phyloP scores from a whole-genome alignment of 2,329 filamentous ascomycete genomes.

The Trichoderma semiorbis region DNA sequence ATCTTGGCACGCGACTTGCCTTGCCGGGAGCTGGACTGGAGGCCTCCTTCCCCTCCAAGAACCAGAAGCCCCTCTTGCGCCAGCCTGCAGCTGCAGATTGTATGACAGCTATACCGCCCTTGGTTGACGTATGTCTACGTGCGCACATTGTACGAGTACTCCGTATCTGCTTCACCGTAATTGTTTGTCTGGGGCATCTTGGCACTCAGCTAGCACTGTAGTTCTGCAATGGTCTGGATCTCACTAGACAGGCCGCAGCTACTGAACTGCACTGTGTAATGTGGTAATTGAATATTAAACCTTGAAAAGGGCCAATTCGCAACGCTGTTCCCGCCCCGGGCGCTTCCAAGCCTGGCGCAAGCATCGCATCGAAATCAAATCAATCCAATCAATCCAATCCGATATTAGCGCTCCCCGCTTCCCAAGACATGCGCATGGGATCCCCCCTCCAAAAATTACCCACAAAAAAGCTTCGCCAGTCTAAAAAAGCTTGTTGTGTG shows the following conservation, averaged over 20 bases:
- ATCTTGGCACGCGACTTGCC: neutral
- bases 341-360: too few relatives aligned
- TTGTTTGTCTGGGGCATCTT: neutral
- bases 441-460: neutral
- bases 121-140: neutral
- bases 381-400: neutral
- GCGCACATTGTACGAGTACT: neutral
- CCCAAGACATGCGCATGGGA: neutral
- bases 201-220: neutral
- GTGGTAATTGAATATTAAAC: neutral
- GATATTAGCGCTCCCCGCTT: neutral
- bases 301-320: neutral
- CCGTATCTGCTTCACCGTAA: neutral
- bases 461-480: neutral
- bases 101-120: neutral
- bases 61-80: neutral
- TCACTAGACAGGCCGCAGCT: neutral
- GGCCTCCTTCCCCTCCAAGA: conserved; percentile 1
- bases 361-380: neutral
- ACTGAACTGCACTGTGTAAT: neutral
- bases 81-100: neutral
- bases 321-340: too few relatives aligned
- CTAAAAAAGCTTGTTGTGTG: conserved; percentile 8
- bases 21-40: neutral
- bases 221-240: too few relatives aligned